Evolutionary conservation across 208 protist species (phyloP), one percentile per base, ranked within the genome.

Genomic region (Phytomonas sp.): DNA sequence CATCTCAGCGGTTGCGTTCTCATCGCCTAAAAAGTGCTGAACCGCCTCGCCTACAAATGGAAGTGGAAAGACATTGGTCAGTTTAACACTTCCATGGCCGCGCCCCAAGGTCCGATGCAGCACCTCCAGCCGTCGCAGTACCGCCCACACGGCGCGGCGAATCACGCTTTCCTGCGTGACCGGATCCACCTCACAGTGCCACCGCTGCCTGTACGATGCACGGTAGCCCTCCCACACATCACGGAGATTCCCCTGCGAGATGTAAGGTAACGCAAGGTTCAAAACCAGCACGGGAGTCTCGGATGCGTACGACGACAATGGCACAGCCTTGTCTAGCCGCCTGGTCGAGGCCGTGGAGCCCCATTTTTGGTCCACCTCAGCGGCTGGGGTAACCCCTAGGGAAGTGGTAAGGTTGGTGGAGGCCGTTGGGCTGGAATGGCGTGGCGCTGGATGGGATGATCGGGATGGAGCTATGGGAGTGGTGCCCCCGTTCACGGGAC

Each of bases 11-110:
- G 33, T 1, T 1, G 33, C 33, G 33, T 6, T 6, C 33, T 1
- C 33, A 6, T 6, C 33, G 33, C 33, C 33, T 1, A 34, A 34
- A 6, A 34, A 34, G 33, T 56, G 1, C 71, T 67, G 2, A 66
- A 61, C 61, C 26, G 82, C 76, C 68, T 87, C 74, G 66, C 74
- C 61, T 32, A 78, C 74, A 53, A 86, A 76, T 56, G 77, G 67
- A 30, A 78, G 36, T 11, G 83, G 72, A 65, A 94, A 94, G 51
- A 91, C 68, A 56, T 94, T 94, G 13, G 85, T 88, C 51, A 81
- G 75, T 66, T 89, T 89, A 23, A 94, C 76, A 63, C 80, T 84
- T 33, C 88, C 85, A 63, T 90, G 86, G 4, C 77, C 79, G 60
- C 63, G 67, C 15, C 88, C 88, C 40, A 17, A 8, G 23, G 68